These are phyloP conservation scores for Salvia splendens DNA, from an alignment of 257 asterid genomes.

Conservation along the genomic window DNA sequence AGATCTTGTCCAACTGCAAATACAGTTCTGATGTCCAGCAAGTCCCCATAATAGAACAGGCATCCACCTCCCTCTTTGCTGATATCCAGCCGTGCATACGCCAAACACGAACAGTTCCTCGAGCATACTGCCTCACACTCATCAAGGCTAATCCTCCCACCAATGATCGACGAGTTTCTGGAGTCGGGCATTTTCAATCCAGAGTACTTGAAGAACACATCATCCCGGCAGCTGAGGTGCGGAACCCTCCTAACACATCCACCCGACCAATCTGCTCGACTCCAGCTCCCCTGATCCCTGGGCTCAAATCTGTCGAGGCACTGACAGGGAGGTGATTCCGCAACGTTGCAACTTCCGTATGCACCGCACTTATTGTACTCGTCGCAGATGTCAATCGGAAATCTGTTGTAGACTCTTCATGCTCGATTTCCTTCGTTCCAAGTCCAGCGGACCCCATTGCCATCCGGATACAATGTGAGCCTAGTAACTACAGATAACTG, in stretches of 20 bases:
- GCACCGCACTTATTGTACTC: slow-evolving; percentile 2
- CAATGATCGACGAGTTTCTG: background rate
- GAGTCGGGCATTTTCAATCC: slow-evolving; percentile 17
- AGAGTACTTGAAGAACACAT: slow-evolving; percentile 15
- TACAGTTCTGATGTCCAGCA: background rate
- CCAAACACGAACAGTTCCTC: slow-evolving; percentile 14
- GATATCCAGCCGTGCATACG: slow-evolving; percentile 11
- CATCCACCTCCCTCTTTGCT: background rate
- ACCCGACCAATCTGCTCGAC: background rate
- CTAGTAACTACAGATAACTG: no score
- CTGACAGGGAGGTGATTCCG: background rate
- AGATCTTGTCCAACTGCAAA: background rate
- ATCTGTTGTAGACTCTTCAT: background rate
- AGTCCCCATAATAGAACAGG: slow-evolving; percentile 9
- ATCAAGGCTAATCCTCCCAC: background rate
- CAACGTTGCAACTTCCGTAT: background rate
- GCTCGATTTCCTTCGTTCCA: no score
- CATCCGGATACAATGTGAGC: no score
- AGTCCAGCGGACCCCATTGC: no score
- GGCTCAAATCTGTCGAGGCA: slow-evolving; percentile 17
- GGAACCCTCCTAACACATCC: slow-evolving; percentile 15
- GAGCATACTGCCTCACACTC: slow-evolving; percentile 12
- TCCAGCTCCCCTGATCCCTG: background rate
- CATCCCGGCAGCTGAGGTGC: background rate
- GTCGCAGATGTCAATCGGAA: background rate